Conservation (phyloP, 1,284 basidiomycete genomes). For the Trametes sp. region DNA sequence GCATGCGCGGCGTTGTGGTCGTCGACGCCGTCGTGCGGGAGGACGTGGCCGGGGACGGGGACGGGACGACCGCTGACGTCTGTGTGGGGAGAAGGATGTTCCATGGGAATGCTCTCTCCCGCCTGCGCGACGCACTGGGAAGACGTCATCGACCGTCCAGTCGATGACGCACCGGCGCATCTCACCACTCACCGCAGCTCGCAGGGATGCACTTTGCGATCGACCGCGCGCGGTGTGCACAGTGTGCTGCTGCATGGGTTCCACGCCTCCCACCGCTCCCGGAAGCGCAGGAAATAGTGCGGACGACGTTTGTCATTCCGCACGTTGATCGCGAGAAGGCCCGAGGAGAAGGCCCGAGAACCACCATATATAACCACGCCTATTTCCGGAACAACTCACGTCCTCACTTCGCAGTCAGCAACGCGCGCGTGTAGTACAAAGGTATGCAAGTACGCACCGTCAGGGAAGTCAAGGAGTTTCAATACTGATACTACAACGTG, state of each 20-base stretch:
- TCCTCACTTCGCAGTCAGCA: neutral
- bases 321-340: neutral
- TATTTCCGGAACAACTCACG: neutral
- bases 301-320: neutral
- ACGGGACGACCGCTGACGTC: neutral
- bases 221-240: too few species aligned
- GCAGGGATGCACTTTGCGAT: too few species aligned
- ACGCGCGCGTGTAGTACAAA: too few species aligned
- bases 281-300: neutral
- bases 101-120: neutral
- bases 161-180: neutral
- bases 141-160: neutral
- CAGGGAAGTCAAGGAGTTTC: too few species aligned
- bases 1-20: neutral
- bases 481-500: too few species aligned
- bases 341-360: neutral
- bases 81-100: neutral
- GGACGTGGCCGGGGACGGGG: neutral
- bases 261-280: too few species aligned
- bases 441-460: too few species aligned
- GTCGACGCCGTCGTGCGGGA: neutral
- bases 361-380: neutral
- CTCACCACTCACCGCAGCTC: too few species aligned
- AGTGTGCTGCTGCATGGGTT: too few species aligned
- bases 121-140: neutral